phyloP scores from a whole-genome alignment of 441 rosid species.

The Aleurites moluccanus region DNA sequence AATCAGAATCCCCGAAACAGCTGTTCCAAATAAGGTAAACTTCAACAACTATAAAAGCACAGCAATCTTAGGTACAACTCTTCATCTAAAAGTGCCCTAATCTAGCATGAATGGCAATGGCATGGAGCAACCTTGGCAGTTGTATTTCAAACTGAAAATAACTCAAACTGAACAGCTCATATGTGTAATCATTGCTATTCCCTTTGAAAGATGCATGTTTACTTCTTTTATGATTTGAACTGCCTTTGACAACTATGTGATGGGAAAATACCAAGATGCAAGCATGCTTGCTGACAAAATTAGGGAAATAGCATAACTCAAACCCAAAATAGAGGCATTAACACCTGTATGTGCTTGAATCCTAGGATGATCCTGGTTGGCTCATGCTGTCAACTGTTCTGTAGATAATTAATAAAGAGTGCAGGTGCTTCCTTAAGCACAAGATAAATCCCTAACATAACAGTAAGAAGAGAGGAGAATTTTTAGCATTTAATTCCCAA shows the following conservation, averaged over 20 bases:
- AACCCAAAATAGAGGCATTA: neutral
- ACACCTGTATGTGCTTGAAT: no score
- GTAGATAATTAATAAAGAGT: neutral
- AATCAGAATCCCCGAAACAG: neutral
- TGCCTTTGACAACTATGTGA: neutral
- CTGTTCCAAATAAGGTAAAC: neutral
- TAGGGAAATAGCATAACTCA: neutral
- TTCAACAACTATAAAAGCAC: neutral
- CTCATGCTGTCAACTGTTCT: neutral
- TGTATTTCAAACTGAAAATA: neutral
- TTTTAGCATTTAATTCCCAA: neutral
- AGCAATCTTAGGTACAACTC: neutral
- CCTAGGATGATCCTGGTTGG: neutral
- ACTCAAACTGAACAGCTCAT: neutral
- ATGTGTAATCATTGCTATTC: neutral
- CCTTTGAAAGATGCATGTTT: neutral
- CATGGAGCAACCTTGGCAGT: neutral
- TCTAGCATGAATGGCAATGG: neutral
- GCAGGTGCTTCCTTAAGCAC: neutral
- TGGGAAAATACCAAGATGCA: neutral
- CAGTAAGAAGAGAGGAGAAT: neutral
- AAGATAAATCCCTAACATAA: neutral
- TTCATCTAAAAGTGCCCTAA: conserved; percentile 1
- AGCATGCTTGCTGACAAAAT: neutral
- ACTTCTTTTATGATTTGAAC: neutral